Conservation (phyloP, 176 grass and related monocot genomes). For the Saccharum officinarum region DNA sequence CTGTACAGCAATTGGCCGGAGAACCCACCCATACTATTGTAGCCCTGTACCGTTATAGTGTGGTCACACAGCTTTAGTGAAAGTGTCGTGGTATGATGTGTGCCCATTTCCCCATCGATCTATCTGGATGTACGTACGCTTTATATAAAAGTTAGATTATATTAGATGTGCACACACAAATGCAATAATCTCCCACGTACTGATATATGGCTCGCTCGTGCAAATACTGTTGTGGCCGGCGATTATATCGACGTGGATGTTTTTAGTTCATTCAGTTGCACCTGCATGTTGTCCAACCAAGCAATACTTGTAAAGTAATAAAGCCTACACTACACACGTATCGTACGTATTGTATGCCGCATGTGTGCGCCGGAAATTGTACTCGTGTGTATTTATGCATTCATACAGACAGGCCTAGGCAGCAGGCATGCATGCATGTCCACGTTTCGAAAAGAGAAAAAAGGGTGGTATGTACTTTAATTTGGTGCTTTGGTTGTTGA, state of each 20-base stretch:
- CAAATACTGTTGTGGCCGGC: too few relatives aligned
- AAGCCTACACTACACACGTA: too few relatives aligned
- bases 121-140: background rate
- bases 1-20: background rate
- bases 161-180: too few relatives aligned
- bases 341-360: too few relatives aligned
- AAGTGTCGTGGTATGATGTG: too few relatives aligned
- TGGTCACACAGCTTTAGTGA: conserved; percentile 12
- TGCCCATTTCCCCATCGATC: background rate
- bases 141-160: background rate
- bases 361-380: background rate
- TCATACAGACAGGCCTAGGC: background rate
- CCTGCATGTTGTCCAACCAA: too few relatives aligned
- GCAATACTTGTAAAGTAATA: too few relatives aligned
- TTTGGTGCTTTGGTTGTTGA: background rate
- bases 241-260: too few relatives aligned
- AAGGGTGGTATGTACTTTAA: background rate
- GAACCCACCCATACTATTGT: background rate
- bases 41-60: background rate
- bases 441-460: background rate
- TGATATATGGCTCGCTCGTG: too few relatives aligned
- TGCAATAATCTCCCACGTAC: too few relatives aligned
- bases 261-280: too few relatives aligned
- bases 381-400: background rate
- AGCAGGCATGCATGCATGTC: background rate